Percentiles rank a stretch among this genome's conserved stretches.
These are phyloP conservation scores for Suhomyces vadensis DNA, from an alignment of 805 yeast genomes.

Conservation along the genomic window DNA sequence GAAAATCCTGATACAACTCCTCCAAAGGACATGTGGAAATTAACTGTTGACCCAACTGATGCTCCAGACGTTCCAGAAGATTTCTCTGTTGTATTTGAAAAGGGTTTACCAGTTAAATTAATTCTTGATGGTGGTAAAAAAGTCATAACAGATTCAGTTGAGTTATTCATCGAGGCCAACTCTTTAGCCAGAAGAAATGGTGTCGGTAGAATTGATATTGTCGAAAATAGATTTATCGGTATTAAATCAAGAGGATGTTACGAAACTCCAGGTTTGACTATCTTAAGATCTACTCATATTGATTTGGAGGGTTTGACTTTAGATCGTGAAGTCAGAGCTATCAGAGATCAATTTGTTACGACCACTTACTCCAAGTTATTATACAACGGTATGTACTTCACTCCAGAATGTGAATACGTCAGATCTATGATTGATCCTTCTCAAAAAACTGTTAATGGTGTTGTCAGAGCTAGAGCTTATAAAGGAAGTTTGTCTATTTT, in stretches of 20 bases:
- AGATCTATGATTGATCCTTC: constrained; percentile 94
- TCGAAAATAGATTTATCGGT: constrained; percentile 98
- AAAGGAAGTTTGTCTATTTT: constrained; percentile 83
- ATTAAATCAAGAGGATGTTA: constrained; percentile 99
- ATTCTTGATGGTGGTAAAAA: constrained; percentile 61
- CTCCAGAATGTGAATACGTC: constrained; percentile 97
- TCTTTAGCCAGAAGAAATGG: constrained; percentile 98
- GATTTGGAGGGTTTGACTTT: constrained; percentile 96
- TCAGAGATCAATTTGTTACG: constrained; percentile 95
- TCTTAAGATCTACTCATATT: constrained; percentile 90
- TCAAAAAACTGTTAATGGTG: constrained; percentile 93
- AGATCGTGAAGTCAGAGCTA: constrained; percentile 96
- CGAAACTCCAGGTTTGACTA: constrained; percentile 97
- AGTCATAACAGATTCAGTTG: constrained; percentile 81
- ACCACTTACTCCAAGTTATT: constrained; percentile 85
- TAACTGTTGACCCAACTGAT: constrained; percentile 91
- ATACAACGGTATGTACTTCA: constrained; percentile 96
- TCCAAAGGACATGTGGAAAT: constrained; percentile 99
- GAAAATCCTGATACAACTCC: constrained; percentile 99
- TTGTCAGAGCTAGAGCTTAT: constrained; percentile 89
- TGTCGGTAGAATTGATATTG: constrained; percentile 98
- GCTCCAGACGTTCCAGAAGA: constrained; percentile 95
- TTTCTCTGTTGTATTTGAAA: constrained; percentile 74
- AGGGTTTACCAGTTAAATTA: constrained; percentile 87
- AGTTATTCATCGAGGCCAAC: constrained; percentile 88